Percentiles rank a stretch among this genome's conserved stretches.
These are phyloP conservation scores for Phaseolus lunatus DNA, from an alignment of 306 rosid species.

Conservation along the genomic window DNA sequence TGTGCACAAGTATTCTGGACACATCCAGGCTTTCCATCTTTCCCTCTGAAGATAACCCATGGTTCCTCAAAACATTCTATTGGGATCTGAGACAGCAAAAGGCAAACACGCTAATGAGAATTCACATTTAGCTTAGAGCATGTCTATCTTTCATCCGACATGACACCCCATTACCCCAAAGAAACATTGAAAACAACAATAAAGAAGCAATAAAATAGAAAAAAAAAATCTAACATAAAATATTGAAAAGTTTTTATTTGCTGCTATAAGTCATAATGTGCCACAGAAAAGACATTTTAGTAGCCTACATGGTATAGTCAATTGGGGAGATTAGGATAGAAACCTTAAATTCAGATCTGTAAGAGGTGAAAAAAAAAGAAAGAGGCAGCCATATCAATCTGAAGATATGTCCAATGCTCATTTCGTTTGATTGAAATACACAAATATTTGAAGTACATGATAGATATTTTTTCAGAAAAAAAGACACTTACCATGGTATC, in stretches of 20 bases:
- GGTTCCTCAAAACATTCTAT: slow-evolving; percentile 92
- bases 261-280: slow-evolving; percentile 6
- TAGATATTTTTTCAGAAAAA: not conserved
- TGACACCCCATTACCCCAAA: not conserved
- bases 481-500: slow-evolving; percentile 74
- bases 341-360: not conserved
- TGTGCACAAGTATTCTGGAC: slow-evolving; percentile 97
- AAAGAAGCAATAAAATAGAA: not conserved
- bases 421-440: not conserved
- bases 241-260: slow-evolving; percentile 5
- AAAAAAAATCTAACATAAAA: not conserved
- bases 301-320: not conserved
- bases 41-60: slow-evolving; percentile 96
- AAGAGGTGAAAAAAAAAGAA: not conserved
- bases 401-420: not conserved
- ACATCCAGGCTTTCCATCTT: slow-evolving; percentile 94
- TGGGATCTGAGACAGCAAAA: slow-evolving; percentile 77
- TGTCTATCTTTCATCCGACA: not conserved
- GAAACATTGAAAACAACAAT: not conserved
- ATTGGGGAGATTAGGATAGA: slow-evolving; percentile 9
- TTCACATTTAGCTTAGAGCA: slow-evolving; percentile 18
- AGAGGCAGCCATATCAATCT: not conserved
- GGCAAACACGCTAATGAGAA: slow-evolving; percentile 34
- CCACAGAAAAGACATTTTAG: not conserved
- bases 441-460: not conserved